Percentiles rank a stretch among this genome's conserved stretches.
Conservation (phyloP, 1,284 basidiomycete genomes). For the Xerocomus tenax region DNA sequence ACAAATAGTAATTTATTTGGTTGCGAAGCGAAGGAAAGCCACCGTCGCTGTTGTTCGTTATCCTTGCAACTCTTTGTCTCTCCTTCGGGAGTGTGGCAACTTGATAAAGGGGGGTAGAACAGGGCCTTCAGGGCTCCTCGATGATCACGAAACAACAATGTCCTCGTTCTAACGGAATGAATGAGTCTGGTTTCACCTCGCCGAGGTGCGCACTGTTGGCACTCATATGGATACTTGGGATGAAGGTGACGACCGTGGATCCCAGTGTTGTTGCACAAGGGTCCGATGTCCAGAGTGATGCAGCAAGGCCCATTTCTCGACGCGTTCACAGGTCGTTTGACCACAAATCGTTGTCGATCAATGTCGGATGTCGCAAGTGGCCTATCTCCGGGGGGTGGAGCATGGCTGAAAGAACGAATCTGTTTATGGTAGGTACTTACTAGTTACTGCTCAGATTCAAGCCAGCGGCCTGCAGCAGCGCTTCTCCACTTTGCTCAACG, state of each 20-base stretch:
- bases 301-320: too few species aligned
- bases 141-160: neutral
- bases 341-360: neutral
- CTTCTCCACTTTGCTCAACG: too few species aligned
- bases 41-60: neutral
- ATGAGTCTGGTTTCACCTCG: neutral
- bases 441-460: neutral
- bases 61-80: slow-evolving; percentile 16
- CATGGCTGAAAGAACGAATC: too few species aligned
- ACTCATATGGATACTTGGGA: neutral
- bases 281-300: neutral
- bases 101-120: too few species aligned
- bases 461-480: neutral
- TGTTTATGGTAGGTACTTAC: neutral
- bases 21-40: neutral
- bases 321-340: too few species aligned
- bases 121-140: neutral
- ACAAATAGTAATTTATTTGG: neutral
- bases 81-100: slow-evolving; percentile 1
- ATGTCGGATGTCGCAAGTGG: neutral
- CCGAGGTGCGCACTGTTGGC: neutral
- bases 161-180: neutral
- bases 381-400: too few species aligned
- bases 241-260: neutral
- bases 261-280: neutral